phyloP scores from a whole-genome alignment of 1,284 basidiomycete genomes.

The Ceratobasidium sp. region DNA sequence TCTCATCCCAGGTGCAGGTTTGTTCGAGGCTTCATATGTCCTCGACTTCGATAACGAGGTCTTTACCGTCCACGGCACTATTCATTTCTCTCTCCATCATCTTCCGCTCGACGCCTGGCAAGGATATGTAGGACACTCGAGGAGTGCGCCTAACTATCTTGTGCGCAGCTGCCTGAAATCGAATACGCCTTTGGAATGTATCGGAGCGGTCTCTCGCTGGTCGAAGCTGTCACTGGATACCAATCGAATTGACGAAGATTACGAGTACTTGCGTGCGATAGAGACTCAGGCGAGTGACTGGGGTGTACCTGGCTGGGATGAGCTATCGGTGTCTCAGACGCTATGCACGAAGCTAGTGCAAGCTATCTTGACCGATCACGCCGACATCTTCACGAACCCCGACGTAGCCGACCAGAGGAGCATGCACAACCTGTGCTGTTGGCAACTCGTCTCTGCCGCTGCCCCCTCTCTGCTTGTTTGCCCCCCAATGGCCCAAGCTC shows the following conservation, averaged over 20 bases:
- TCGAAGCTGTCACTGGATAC: background rate
- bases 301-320: background rate
- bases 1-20: background rate
- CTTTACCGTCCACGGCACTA: slow-evolving; percentile 14
- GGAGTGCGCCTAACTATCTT: background rate
- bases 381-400: slow-evolving; percentile 1
- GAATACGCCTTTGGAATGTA: background rate
- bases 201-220: slow-evolving; percentile 19
- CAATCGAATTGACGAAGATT: background rate
- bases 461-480: background rate
- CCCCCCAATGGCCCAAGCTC: background rate
- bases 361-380: background rate
- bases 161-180: background rate
- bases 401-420: background rate
- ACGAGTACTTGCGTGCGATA: background rate
- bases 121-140: background rate
- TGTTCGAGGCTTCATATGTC: background rate
- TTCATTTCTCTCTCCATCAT: background rate
- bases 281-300: background rate
- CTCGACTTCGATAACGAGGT: slow-evolving; percentile 32
- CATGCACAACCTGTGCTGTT: background rate
- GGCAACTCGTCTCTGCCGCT: slow-evolving; percentile 12
- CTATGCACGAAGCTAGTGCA: background rate
- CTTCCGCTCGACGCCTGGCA: background rate
- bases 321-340: slow-evolving; percentile 8